phyloP scores from a whole-genome alignment of 2,329 filamentous ascomycete species.

The Xylariales sp. region DNA sequence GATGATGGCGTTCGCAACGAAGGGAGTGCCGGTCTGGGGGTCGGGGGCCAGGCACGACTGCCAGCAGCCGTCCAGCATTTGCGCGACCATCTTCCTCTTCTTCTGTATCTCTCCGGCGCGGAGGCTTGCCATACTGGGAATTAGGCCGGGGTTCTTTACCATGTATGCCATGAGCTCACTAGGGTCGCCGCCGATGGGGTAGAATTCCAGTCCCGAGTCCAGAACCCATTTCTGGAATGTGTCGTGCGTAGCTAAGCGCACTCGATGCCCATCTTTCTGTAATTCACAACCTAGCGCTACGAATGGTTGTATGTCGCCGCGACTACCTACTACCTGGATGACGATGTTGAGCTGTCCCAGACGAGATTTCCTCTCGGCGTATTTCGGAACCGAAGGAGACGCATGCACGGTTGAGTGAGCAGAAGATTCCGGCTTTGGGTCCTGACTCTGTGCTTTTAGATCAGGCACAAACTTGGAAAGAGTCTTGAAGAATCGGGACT shows the following conservation, averaged over 20 bases:
- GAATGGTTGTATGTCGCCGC: conserved; percentile 85
- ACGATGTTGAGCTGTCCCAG: conserved; percentile 74
- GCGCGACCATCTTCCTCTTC: conserved; percentile 76
- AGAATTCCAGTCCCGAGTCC: conserved; percentile 81
- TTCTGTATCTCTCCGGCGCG: conserved; percentile 78
- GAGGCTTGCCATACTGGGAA: conserved; percentile 78
- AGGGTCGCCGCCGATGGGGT: conserved; percentile 82
- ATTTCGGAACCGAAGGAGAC: not conserved
- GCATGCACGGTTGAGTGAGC: too few relatives aligned
- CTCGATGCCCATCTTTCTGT: conserved; percentile 45
- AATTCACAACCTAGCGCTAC: conserved; percentile 78
- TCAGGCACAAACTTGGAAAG: not conserved
- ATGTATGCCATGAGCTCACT: conserved; percentile 88
- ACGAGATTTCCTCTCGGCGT: not conserved
- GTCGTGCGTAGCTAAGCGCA: conserved; percentile 68
- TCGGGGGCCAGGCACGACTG: conserved; percentile 77
- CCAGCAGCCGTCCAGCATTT: conserved; percentile 89
- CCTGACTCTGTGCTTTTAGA: not conserved
- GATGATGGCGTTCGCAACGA: conserved; percentile 83
- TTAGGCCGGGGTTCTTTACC: conserved; percentile 85
- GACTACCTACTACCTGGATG: conserved; percentile 84
- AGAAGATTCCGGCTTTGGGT: not conserved
- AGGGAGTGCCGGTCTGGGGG: conserved; percentile 60
- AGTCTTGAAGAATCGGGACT: conserved; percentile 9
- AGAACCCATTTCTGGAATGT: conserved; percentile 81